Evolutionary conservation across 164 flowering plant species (phyloP).

Genomic region (Magnolia changhungtana): DNA sequence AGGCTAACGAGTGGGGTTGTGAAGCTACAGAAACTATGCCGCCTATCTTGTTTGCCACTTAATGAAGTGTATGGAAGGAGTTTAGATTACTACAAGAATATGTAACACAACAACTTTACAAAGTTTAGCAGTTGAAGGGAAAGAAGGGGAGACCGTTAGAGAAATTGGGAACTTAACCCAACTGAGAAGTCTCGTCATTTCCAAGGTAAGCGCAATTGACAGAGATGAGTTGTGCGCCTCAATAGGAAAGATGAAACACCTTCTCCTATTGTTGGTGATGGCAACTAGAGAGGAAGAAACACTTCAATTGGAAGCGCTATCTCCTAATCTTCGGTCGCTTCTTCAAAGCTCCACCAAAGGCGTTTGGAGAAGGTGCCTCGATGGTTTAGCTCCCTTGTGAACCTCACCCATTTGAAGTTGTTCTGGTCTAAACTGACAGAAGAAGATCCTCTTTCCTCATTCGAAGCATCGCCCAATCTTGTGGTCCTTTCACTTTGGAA

Average conservation of each 20-base stretch:
- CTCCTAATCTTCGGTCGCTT: background rate
- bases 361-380: background rate
- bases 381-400: slow-evolving; percentile 7
- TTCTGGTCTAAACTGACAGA: background rate
- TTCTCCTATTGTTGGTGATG: background rate
- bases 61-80: background rate
- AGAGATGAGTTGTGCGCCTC: slow-evolving; percentile 4
- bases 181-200: slow-evolving; percentile 4
- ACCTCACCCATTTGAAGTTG: slow-evolving; percentile 2
- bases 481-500: background rate
- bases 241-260: slow-evolving; percentile 8
- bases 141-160: background rate
- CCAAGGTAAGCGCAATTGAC: background rate
- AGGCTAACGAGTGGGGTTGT: background rate
- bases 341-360: slow-evolving; percentile 6
- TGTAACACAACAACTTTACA: background rate
- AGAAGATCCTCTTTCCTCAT: slow-evolving; percentile 7
- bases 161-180: slow-evolving; percentile 4
- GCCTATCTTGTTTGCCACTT: background rate
- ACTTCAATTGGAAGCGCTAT: slow-evolving; percentile 2
- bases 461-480: slow-evolving; percentile 2
- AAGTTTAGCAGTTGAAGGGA: background rate
- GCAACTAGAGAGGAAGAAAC: background rate
- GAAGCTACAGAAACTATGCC: slow-evolving; percentile 9
- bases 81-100: background rate